Conservation (phyloP, 2,329 filamentous ascomycete species). For the Rugonectria rugulosa region DNA sequence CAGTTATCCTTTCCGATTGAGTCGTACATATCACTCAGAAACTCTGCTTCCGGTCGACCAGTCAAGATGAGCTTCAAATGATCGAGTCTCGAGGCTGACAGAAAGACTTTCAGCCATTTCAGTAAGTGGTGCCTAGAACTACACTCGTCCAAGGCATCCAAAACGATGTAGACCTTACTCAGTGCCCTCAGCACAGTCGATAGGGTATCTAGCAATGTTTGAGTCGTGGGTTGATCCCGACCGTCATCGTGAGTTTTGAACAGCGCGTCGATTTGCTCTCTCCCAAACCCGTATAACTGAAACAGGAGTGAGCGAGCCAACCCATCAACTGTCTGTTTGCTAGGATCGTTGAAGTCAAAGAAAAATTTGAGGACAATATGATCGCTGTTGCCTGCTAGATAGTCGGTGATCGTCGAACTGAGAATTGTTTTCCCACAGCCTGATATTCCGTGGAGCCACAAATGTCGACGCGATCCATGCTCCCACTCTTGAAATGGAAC, state of each 20-base stretch:
- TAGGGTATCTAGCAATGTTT: no score
- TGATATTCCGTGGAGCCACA: slow-evolving; percentile 29
- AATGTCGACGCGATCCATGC: slow-evolving; percentile 18
- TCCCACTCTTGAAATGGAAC: no score
- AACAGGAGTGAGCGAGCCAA: no score
- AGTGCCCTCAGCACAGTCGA: no score
- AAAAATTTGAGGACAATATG: slow-evolving; percentile 20
- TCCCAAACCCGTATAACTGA: no score
- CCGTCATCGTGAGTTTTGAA: no score
- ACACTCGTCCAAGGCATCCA: slow-evolving; percentile 37
- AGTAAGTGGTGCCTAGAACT: slow-evolving; percentile 27
- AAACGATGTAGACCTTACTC: no score
- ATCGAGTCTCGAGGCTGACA: background rate
- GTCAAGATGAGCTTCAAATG: slow-evolving; percentile 25
- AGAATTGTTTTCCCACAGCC: slow-evolving; percentile 34
- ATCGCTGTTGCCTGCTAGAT: background rate
- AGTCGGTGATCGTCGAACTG: slow-evolving; percentile 21
- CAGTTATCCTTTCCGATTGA: slow-evolving; percentile 26
- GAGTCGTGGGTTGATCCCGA: no score
- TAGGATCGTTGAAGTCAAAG: slow-evolving; percentile 32
- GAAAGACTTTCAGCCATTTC: slow-evolving; percentile 23
- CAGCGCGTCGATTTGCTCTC: no score
- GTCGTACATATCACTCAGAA: slow-evolving; percentile 12
- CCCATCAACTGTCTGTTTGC: no score
- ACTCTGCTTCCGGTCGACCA: slow-evolving; percentile 30